Base-by-base conservation (phyloP, 306 rosid genomes). In the Heteromeles arbutifolia region DNA sequence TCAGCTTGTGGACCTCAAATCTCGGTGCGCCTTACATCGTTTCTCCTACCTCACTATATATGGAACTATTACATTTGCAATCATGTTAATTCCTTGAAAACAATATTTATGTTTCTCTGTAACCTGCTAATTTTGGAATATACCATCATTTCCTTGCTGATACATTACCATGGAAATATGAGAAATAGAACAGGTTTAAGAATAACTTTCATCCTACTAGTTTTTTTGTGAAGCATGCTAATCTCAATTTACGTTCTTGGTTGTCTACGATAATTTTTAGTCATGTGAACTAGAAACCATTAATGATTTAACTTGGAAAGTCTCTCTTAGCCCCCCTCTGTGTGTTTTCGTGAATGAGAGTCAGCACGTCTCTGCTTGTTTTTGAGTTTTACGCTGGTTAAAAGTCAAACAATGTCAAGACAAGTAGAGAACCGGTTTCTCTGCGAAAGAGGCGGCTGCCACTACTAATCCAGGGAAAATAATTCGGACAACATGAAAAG, bases 1-100 rank as follows among this genome's bases (percentile, higher is more conserved):
- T 88, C 98, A 72, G 43, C 87, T 53, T 91, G 83, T 71, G 98
- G 93, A 84, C 88, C 88, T 77, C 97, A 88, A 81, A 75, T 85
- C 68, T 74, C 96, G 88, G 98, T 94, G 71, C 12, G 96, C 77
- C 44, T 77, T 74, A 52, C 48, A 72, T 80, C 74, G 68, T 75
- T 75, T 71, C 77, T 54, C 62, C 54, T 61, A 81, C 69, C 84
- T 83, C 59, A 65, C 34, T 69, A 71, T 67, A 61, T 63, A 22
- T 9, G 34, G 32, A 67, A 32, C 66, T 44, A 37, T 11, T 11
- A 32, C 74, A 4, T 10, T 72, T 50, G 59, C 53, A 53, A 8
- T 62, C 62, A 13, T 28, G 73, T 34, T 68, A 66, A 48, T 48
- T 65, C 75, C 22, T 43, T 70, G 67, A 50, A 19, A 62, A 62